These are phyloP conservation scores for Tetrahymena borealis DNA, from an alignment of 73 alveolate species.

Conservation along the genomic window DNA sequence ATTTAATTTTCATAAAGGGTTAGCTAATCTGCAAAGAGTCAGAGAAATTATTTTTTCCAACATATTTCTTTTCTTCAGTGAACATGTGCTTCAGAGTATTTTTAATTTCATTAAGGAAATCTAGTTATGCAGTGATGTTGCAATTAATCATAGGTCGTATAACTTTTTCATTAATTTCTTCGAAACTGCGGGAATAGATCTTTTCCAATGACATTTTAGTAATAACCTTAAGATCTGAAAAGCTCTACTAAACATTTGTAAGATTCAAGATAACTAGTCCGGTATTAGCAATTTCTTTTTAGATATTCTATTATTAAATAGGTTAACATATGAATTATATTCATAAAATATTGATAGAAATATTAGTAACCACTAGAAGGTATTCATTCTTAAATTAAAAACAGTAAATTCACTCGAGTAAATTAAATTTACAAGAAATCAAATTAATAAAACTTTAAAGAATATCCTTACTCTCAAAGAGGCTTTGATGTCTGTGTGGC, in stretches of 20 bases:
- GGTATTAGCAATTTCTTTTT: neutral
- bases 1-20: neutral
- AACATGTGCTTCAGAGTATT: neutral
- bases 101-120: neutral
- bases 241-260: neutral
- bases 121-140: neutral
- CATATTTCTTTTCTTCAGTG: neutral
- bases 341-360: too few species aligned
- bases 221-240: neutral
- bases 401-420: too few species aligned
- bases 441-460: too few species aligned
- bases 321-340: too few species aligned
- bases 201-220: neutral
- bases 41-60: neutral
- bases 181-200: neutral
- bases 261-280: neutral
- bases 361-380: too few species aligned
- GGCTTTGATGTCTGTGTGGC: neutral
- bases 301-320: neutral
- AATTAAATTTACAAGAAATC: too few species aligned
- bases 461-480: too few species aligned
- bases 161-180: neutral
- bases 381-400: too few species aligned
- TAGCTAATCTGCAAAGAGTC: neutral
- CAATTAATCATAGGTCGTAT: neutral